Percentiles rank a stretch among this genome's conserved stretches.
These are phyloP conservation scores for Rhodotorula mucilaginosa DNA, from an alignment of 1,284 basidiomycete species.

Conservation along the genomic window DNA sequence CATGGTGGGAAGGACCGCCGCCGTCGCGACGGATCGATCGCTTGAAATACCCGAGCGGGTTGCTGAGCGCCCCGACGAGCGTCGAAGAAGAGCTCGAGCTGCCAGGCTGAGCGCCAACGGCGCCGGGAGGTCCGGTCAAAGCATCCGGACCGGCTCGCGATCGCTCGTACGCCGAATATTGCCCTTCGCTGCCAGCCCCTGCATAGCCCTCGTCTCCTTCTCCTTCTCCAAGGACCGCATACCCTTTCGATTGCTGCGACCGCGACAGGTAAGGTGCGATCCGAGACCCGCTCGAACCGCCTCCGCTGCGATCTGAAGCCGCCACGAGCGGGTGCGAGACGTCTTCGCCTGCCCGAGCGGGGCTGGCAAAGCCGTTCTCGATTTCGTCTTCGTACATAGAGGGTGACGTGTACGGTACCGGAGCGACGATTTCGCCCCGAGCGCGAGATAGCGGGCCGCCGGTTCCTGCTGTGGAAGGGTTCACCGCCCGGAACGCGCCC, in stretches of 20 bases:
- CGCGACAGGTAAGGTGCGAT: conserved; percentile 17
- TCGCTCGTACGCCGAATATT: conserved; percentile 14
- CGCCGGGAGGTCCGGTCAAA: no score
- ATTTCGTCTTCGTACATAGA: conserved; percentile 4
- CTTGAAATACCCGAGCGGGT: conserved; percentile 19
- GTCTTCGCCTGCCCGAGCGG: not conserved
- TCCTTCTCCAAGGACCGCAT: conserved; percentile 26
- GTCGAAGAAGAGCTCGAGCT: not conserved
- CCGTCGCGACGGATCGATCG: not conserved
- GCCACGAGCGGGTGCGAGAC: conserved; percentile 16
- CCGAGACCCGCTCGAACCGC: conserved; percentile 6
- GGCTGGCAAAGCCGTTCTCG: conserved; percentile 8
- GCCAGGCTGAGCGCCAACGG: not conserved
- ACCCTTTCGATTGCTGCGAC: conserved; percentile 8
- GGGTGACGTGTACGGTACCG: conserved; percentile 15
- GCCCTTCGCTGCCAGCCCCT: not conserved
- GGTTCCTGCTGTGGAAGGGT: not conserved
- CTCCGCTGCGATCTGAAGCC: no score
- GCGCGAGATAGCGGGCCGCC: conserved; percentile 6
- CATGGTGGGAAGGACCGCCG: not conserved
- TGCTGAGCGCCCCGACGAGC: conserved; percentile 15
- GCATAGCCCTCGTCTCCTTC: conserved; percentile 13
- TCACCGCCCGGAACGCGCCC: conserved; percentile 9
- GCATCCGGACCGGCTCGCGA: not conserved
- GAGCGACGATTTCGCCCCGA: conserved; percentile 1